Conservation (phyloP, 1,139 yeast species). For the Debaryomyces sp. region DNA sequence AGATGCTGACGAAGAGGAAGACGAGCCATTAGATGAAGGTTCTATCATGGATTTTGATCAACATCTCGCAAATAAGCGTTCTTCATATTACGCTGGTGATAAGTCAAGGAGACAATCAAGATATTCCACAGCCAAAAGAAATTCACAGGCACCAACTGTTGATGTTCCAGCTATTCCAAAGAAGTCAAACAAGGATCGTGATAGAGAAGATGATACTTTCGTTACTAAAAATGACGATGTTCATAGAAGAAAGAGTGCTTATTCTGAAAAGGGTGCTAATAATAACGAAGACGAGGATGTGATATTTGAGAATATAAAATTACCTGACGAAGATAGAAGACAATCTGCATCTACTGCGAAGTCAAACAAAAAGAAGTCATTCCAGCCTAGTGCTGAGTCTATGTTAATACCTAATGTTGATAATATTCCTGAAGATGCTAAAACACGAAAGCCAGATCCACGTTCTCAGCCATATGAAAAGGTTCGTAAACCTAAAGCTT, state of each 20-base stretch:
- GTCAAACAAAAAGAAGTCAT: conserved; percentile 20
- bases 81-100: conserved; percentile 34
- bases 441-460: conserved; percentile 6
- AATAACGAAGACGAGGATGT: conserved; percentile 27
- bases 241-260: conserved; percentile 20
- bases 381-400: conserved; percentile 40
- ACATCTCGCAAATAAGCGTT: conserved; percentile 42
- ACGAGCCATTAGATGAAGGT: conserved; percentile 38
- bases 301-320: conserved; percentile 47
- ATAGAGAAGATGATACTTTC: conserved; percentile 37
- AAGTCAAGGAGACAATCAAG: conserved; percentile 22
- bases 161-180: conserved; percentile 10
- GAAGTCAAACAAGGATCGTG: conserved; percentile 12
- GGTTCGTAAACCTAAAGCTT: conserved; percentile 24
- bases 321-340: conserved; percentile 35
- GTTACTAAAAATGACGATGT: conserved; percentile 35
- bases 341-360: conserved; percentile 17
- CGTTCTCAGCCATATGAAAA: conserved; percentile 32
- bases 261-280: conserved; percentile 19
- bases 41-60: conserved; percentile 49
- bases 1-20: conserved; percentile 34
- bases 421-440: conserved; percentile 10
- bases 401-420: conserved; percentile 38
- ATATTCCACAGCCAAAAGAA: conserved; percentile 24
- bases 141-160: conserved; percentile 18